Conservation (phyloP, 768 basidiomycete genomes). For the Lentinula aciculospora region DNA sequence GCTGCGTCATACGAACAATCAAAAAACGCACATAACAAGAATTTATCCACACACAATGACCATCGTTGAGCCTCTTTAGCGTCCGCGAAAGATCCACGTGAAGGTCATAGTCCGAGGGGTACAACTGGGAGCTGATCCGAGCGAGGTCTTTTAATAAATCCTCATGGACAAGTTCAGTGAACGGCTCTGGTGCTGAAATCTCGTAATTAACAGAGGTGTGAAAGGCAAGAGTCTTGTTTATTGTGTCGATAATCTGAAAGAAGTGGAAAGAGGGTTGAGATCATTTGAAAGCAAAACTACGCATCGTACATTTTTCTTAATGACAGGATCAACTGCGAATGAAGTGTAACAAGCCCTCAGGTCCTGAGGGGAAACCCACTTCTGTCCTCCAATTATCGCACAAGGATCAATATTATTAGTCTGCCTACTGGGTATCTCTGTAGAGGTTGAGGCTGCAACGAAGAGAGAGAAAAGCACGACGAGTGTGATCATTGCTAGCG, state of each 20-base stretch:
- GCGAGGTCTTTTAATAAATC: conserved; percentile 28
- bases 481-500: neutral
- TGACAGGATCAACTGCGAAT: conserved; percentile 23
- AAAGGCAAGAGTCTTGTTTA: conserved; percentile 33
- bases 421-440: neutral
- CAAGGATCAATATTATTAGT: conserved; percentile 27
- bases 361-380: conserved; percentile 28
- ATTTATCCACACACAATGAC: conserved; percentile 32
- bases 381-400: conserved; percentile 27
- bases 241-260: conserved; percentile 28
- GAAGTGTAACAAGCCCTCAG: conserved; percentile 29
- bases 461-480: neutral
- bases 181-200: conserved; percentile 28
- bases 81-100: conserved; percentile 30
- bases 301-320: conserved; percentile 27
- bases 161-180: conserved; percentile 29
- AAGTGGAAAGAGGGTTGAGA: neutral
- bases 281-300: neutral
- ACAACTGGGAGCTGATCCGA: conserved; percentile 23
- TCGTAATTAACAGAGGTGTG: conserved; percentile 35
- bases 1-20: neutral
- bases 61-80: conserved; percentile 30
- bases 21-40: conserved; percentile 25
- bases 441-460: neutral
- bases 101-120: conserved; percentile 28